Evolutionary conservation across 2,329 filamentous ascomycete species (phyloP), one percentile per base, ranked within the genome.

Genomic region (Bimuria novae-zelandiae): DNA sequence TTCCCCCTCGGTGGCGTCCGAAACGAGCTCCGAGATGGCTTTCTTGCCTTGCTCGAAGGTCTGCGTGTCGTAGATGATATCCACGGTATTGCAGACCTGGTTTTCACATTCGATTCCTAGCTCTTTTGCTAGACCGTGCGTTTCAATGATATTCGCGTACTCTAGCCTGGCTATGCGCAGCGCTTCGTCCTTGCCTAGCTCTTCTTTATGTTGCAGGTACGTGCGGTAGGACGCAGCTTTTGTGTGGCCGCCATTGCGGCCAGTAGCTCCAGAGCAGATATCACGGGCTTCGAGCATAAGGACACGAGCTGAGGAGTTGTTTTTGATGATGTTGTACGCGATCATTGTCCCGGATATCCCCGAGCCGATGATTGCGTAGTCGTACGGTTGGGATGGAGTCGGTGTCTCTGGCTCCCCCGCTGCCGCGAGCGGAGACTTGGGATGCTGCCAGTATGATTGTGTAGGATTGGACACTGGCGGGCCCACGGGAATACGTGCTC

Each of bases 61-160:
- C 11, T 44, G 39, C 11, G 54, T 17, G 44, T 84, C 81, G 62
- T 84, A 86, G 27, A 86, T 73, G 2, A 86, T 71, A 64, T 87
- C 84, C 2, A 85, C 76, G 0, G 84, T 87, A 21, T 78, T 73
- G 58, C 82, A 80, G 8, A 77, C 64, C 32, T 71, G 62, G 44
- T 77, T 79, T 60, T 86, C 84, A 19, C 70, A 73, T 2, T 65
- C 59, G 5, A 69, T 62, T 78, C 10, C 72, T 50, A 85, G 68
- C 16, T 77, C 69, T 4, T 67, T 64, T 0, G 82, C 81, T 54
- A 87, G 80, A 0, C 64, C 68, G 61, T 87, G 84, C 8, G 84
- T 79, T n/a, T 78, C 79, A 22, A 75, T 69, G 50, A 87, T 82
- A 49, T 75, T 77, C 2, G 63, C 69, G 46, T 72, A 72, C 54